A percentile compares a stretch with the other conserved stretches of the same genome.
Conservation (phyloP, 2,329 filamentous ascomycete species). For the Epichloe gansuensis region DNA sequence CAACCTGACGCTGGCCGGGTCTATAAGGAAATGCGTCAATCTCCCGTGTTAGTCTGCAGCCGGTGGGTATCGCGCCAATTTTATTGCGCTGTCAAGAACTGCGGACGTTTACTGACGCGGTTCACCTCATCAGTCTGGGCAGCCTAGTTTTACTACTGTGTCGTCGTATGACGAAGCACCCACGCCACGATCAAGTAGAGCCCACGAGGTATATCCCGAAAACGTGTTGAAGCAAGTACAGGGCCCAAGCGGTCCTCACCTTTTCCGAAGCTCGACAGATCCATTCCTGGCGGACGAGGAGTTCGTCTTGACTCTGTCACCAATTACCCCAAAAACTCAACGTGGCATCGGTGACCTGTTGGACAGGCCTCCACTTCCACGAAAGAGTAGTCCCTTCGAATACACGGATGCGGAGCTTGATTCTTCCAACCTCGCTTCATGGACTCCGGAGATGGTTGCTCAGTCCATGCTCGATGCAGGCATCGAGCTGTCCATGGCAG, state of each 20-base stretch:
- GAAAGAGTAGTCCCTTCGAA: slow-evolving; percentile 40
- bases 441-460: slow-evolving; percentile 66
- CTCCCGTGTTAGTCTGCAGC: slow-evolving; percentile 56
- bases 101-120: slow-evolving; percentile 5
- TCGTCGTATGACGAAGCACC: slow-evolving; percentile 77
- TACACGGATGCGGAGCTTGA: slow-evolving; percentile 48
- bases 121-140: slow-evolving; percentile 41
- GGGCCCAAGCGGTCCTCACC: slow-evolving; percentile 74
- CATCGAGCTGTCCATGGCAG: slow-evolving; percentile 63
- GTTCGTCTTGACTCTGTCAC: slow-evolving; percentile 55
- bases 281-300: slow-evolving; percentile 28
- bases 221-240: slow-evolving; percentile 54
- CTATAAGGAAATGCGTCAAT: slow-evolving; percentile 43
- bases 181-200: slow-evolving; percentile 58
- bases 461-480: slow-evolving; percentile 79
- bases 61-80: slow-evolving; percentile 39
- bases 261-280: slow-evolving; percentile 63
- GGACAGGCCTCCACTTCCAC: slow-evolving; percentile 12
- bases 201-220: slow-evolving; percentile 49
- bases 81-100: not conserved
- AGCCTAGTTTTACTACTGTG: slow-evolving; percentile 72
- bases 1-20: slow-evolving; percentile 25
- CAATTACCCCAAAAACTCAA: slow-evolving; percentile 54
- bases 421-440: slow-evolving; percentile 46
- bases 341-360: slow-evolving; percentile 20